Base-by-base conservation (phyloP, 305 asterid species). In the Fraxinus nigra region DNA sequence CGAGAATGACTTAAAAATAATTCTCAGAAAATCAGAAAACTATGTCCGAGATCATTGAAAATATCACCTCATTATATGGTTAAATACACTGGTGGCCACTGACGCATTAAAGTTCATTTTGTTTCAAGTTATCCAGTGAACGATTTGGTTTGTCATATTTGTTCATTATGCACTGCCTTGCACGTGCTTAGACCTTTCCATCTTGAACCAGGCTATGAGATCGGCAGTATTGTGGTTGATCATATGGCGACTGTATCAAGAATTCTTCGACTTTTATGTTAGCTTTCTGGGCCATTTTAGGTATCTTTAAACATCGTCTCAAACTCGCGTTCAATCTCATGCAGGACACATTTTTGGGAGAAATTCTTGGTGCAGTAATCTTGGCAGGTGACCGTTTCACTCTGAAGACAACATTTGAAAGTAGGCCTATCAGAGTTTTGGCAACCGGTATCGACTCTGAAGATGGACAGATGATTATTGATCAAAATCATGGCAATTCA, bases 301-400 rank as follows among this genome's bases (percentile, higher is more conserved):
- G 13, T 22, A 3, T 61, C 30, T 61, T 61, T 8, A 22, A 61
- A 22, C 70, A 61, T 22, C 16, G 5, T 20, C 70, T 20, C 32
- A 61, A 61, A 59, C 69, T 59, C 30, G 14, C 1, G 32, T 61
- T 61, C 70, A 61, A 7, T 33, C 10, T 48, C 11, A 26, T 85
- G 78, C 91, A 95, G 98, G 97, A 91, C 76, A 83, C 77, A 16
- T 95, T 95, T 83, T 38, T 90, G 37, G 97, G 98, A 54, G 98
- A 95, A 81, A 86, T 90, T 79, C 89, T 93, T 20, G 98, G 98
- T 75, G 98, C 97, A 35, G 90, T 90, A 22, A 73, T 93, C 76
- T 63, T 93, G 82, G 92, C 85, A 7, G 92, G 92, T 4, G 87
- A 92, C 74, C 63, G 37, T 46, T 77, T 92, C 18, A 59, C 77